These are phyloP conservation scores for Leccinum aurantiacum DNA, from an alignment of 768 basidiomycete species.

Conservation along the genomic window DNA sequence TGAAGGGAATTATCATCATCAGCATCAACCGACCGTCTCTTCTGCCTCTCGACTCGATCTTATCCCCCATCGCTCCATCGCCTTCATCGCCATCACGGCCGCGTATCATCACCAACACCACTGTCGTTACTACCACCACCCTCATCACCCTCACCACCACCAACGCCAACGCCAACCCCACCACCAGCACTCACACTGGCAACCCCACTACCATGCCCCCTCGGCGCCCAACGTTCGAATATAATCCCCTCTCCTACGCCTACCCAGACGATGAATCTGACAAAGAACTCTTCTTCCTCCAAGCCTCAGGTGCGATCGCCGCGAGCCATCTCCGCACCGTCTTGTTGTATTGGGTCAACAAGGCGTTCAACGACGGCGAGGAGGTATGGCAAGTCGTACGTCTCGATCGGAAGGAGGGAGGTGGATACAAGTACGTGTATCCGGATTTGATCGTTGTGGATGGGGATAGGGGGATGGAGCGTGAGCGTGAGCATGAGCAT, in stretches of 20 bases:
- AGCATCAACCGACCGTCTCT: neutral
- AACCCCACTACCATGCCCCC: conserved; percentile 4
- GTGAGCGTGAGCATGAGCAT: neutral
- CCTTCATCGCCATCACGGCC: neutral
- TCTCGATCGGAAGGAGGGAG: conserved; percentile 14
- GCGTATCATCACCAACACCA: neutral
- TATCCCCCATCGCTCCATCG: neutral
- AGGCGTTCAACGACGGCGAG: conserved; percentile 20
- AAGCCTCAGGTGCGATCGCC: conserved; percentile 14
- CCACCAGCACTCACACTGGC: neutral
- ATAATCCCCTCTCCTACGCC: conserved; percentile 20
- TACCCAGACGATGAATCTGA: conserved; percentile 27
- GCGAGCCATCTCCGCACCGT: conserved; percentile 9
- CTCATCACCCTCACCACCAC: neutral
- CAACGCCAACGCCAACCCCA: neutral
- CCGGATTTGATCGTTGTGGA: conserved; percentile 31
- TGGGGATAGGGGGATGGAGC: conserved; percentile 8
- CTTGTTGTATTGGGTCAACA: conserved; percentile 30
- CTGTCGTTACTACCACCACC: neutral
- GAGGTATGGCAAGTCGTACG: conserved; percentile 32
- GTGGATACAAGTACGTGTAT: conserved; percentile 23
- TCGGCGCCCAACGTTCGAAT: conserved; percentile 18
- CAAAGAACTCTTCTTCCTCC: conserved; percentile 25
- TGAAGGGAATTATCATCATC: conserved; percentile 1
- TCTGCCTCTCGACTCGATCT: neutral